Evolutionary conservation across 1,139 yeast genomes (phyloP).

Genomic region (Nakaseomyces sp.): DNA sequence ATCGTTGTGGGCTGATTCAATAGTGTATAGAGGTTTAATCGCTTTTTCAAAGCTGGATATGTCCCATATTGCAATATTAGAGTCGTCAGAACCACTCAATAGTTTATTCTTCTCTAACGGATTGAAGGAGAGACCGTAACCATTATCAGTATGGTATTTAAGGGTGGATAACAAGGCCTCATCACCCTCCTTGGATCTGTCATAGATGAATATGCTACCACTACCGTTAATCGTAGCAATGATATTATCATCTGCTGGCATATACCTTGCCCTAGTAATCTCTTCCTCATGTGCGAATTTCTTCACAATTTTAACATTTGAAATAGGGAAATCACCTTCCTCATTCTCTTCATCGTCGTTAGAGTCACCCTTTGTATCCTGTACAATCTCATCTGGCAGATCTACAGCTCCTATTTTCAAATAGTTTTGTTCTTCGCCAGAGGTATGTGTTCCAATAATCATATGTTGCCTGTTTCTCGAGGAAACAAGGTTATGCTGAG

Average conservation of each 20-base stretch:
- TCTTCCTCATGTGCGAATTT: slow-evolving; percentile 51
- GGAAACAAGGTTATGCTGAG: slow-evolving; percentile 30
- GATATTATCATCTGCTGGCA: slow-evolving; percentile 60
- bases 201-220: slow-evolving; percentile 67
- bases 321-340: slow-evolving; percentile 26
- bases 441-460: slow-evolving; percentile 79
- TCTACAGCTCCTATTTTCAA: slow-evolving; percentile 68
- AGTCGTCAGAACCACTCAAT: slow-evolving; percentile 57
- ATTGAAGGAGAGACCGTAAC: slow-evolving; percentile 68
- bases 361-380: slow-evolving; percentile 14
- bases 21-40: slow-evolving; percentile 24
- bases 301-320: slow-evolving; percentile 55
- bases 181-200: slow-evolving; percentile 33
- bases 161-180: slow-evolving; percentile 28
- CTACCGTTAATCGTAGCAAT: slow-evolving; percentile 72
- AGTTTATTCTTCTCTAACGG: slow-evolving; percentile 40
- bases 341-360: slow-evolving; percentile 30
- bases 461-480: slow-evolving; percentile 34
- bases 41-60: slow-evolving; percentile 21
- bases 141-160: slow-evolving; percentile 54
- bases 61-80: slow-evolving; percentile 52
- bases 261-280: slow-evolving; percentile 72
- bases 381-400: slow-evolving; percentile 41
- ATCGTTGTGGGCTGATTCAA: slow-evolving; percentile 38
- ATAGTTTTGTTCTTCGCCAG: slow-evolving; percentile 70